Conservation (phyloP, 2,329 filamentous ascomycete genomes). For the Aspergillus latus region DNA sequence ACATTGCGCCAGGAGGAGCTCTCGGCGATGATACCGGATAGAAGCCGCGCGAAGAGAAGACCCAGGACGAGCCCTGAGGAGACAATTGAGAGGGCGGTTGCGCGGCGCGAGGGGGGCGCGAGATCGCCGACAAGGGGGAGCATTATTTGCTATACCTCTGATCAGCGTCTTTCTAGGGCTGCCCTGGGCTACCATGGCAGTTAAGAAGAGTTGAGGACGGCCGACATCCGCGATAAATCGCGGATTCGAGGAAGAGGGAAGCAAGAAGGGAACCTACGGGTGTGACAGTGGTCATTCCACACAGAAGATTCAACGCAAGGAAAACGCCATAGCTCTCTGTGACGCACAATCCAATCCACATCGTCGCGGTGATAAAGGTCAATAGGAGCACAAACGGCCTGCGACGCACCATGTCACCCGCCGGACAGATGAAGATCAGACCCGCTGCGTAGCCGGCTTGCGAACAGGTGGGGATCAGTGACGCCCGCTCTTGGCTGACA, state of each 20-base stretch:
- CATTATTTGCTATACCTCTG: slow-evolving; percentile 60
- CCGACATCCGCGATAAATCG: no score
- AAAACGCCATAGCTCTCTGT: slow-evolving; percentile 66
- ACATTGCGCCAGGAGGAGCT: slow-evolving; percentile 73
- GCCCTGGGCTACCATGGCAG: no score
- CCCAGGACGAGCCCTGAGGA: slow-evolving; percentile 74
- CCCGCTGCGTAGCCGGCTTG: slow-evolving; percentile 78
- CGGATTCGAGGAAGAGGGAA: no score
- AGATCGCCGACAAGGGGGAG: slow-evolving; percentile 78
- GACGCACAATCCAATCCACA: slow-evolving; percentile 69
- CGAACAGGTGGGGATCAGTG: slow-evolving; percentile 70
- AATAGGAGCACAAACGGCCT: slow-evolving; percentile 68
- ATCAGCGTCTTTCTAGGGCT: not conserved
- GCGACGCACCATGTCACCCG: slow-evolving; percentile 68
- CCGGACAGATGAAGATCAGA: slow-evolving; percentile 70
- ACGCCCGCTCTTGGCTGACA: slow-evolving; percentile 67
- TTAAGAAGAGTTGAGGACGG: no score
- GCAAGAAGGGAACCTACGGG: slow-evolving; percentile 43
- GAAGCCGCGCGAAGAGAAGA: slow-evolving; percentile 71
- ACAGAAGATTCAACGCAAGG: slow-evolving; percentile 68
- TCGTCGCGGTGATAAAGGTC: slow-evolving; percentile 65
- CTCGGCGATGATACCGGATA: slow-evolving; percentile 73
- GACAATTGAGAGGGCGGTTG: slow-evolving; percentile 70
- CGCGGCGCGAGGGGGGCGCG: slow-evolving; percentile 66
- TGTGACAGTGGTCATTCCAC: slow-evolving; percentile 76